Evolutionary conservation across 306 rosid genomes (phyloP), one percentile per base, ranked within the genome.

Genomic region (Vicia villosa): DNA sequence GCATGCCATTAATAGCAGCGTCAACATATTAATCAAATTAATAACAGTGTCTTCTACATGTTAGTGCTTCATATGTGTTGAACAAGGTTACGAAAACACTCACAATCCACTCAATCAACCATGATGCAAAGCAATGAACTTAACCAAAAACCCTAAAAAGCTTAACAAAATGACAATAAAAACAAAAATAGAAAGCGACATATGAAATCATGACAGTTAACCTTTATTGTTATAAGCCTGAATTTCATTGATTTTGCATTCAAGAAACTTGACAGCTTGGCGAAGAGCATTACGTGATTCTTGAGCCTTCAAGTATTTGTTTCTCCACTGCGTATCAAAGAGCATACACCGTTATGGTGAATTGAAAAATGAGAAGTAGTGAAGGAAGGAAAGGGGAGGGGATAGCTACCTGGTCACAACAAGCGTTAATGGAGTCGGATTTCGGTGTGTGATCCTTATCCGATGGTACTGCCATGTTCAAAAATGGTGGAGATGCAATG

Each of bases 211-310:
- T 22, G 26, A 22, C 2, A 20, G 5, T 26, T 62, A 87, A 89
- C 98, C 92, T 79, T 74, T 66, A 67, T 68, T 63, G 43, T 74
- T 77, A 47, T 78, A 75, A 17, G 77, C 38, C 46, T 86, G 78
- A 69, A 76, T 36, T 45, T 65, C 83, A 9, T 80, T 70, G 14
- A 75, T 46, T 56, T 80, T 77, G 20, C 28, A 66, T 13, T 80
- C 76, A 10, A 90, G 86, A 24, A 88, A 41, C 8, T 76, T 70
- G 71, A 86, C 82, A 14, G 91, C 97, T 66, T 85, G 77, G 40
- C 97, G 83, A 7, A 90, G 81, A 49, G 85, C 87, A 63, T 60
- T 69, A 14, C 96, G 85, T 0, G 77, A 51, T 42, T 85, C 77
- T 63, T 69, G 82, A 1, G 59, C 68, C 69, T 76, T 86, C 12